phyloP scores from a whole-genome alignment of 768 basidiomycete genomes.

The Boletus fagicola region DNA sequence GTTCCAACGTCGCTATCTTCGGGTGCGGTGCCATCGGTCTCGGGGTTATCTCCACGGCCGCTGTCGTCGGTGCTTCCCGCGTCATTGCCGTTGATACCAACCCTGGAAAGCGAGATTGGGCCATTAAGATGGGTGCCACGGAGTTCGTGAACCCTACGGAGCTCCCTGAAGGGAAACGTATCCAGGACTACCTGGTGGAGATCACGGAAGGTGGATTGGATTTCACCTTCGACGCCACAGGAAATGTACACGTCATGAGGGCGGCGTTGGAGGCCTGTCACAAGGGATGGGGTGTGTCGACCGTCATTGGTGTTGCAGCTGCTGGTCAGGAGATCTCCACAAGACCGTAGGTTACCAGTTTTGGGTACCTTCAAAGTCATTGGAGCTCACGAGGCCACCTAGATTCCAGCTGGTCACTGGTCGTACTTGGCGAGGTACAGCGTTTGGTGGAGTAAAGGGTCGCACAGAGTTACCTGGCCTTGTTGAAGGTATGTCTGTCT shows the following conservation, averaged over 20 bases:
- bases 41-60: constrained; percentile 82
- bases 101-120: constrained; percentile 81
- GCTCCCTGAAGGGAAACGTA: constrained; percentile 74
- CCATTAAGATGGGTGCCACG: constrained; percentile 89
- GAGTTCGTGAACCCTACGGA: constrained; percentile 86
- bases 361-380: not conserved
- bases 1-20: constrained; percentile 89
- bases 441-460: constrained; percentile 98
- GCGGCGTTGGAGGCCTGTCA: constrained; percentile 97
- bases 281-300: constrained; percentile 98
- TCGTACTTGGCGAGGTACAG: constrained; percentile 90
- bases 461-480: constrained; percentile 93
- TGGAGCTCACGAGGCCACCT: constrained; percentile 2
- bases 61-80: constrained; percentile 74
- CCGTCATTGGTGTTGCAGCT: constrained; percentile 94
- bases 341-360: constrained; percentile 58
- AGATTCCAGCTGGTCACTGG: constrained; percentile 77
- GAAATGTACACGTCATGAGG: constrained; percentile 94
- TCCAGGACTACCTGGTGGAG: constrained; percentile 87
- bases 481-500: constrained; percentile 64
- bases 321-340: constrained; percentile 95
- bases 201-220: constrained; percentile 96
- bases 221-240: constrained; percentile 96
- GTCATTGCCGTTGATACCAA: constrained; percentile 94
- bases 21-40: constrained; percentile 97